phyloP scores from a whole-genome alignment of 2,329 filamentous ascomycete genomes.

The Scedosporium aurantiacum region DNA sequence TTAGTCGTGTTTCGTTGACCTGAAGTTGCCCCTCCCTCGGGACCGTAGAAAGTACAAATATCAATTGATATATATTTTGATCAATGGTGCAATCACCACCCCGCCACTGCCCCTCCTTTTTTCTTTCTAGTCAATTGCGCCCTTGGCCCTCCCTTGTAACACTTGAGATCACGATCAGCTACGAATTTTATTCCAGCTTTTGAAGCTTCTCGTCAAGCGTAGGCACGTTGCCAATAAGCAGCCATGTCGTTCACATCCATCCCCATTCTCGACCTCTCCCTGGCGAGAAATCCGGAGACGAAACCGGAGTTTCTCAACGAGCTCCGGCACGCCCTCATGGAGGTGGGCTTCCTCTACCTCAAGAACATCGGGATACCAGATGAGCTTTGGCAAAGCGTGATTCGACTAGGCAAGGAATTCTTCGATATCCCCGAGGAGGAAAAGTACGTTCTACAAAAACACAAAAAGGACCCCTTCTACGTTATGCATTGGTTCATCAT shows the following conservation, averaged over 20 bases:
- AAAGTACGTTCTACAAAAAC: conserved; percentile 45
- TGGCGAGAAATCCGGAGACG: conserved; percentile 49
- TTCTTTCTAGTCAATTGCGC: background rate
- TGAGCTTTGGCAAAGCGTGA: conserved; percentile 52
- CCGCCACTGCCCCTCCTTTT: background rate
- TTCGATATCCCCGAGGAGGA: conserved; percentile 67
- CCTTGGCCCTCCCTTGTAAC: no score
- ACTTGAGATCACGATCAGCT: background rate
- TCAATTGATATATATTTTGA: no score
- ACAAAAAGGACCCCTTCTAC: no score
- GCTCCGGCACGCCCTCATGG: conserved; percentile 64
- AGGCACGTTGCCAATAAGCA: background rate
- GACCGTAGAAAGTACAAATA: no score
- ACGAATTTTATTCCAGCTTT: background rate
- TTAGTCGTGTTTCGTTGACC: no score
- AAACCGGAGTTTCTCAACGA: conserved; percentile 63
- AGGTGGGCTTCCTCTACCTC: conserved; percentile 83
- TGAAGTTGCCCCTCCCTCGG: no score
- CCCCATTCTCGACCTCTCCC: conserved; percentile 65
- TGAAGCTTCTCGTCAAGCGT: background rate
- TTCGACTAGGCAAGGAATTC: conserved; percentile 57
- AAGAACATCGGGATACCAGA: conserved; percentile 66
- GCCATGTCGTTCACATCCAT: conserved; percentile 62
- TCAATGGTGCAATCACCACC: no score
- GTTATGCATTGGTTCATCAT: no score